Evolutionary conservation across 768 basidiomycete genomes (phyloP), one percentile per base, ranked within the genome.

Genomic region (Galerina marginata): DNA sequence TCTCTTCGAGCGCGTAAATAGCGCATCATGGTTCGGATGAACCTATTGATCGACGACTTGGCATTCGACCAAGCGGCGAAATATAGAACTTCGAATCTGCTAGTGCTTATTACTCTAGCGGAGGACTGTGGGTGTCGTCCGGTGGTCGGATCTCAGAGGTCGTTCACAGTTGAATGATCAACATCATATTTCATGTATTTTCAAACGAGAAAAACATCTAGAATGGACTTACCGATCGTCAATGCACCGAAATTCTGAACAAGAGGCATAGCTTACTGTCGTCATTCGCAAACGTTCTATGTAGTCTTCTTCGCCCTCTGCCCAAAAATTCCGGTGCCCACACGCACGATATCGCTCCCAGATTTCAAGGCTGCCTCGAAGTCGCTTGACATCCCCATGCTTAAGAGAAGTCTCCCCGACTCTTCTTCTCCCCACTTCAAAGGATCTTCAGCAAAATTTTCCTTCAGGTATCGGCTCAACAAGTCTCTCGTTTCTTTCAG

Each of bases 311-410:
- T 83, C 39, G 79, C 78, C 60, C 95, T 78, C 56, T 82, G 75
- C 0, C 95, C 95, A 70, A 96, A 96, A 44, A 98, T 95, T 15
- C 89, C 87, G 3, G 93, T 94, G 2, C 96, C 96, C 5, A 98
- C 95, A 48, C 97, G 76, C 0, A 98, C 95, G 47, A 94, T 86
- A 68, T 93, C 88, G 66, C 93, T 91, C 1, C 95, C 96, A 11
- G 87, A 86, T 71, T 79, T 83, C 50, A 98, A 74, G 4, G 96
- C 97, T 29, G 88, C 85, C 71, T 90, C 92, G 68, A 95, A 99
- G 69, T 99, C 96, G 62, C 88, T 90, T 52, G 94, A 96, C 96
- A 98, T 98, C 6, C 96, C 96, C 95, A 97, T 98, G 59, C 92
- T 94, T 71, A 94, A 69, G 66, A 89, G 26, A 54, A 94, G 71